phyloP scores from a whole-genome alignment of 768 basidiomycete genomes.

The Ramaria rubella region DNA sequence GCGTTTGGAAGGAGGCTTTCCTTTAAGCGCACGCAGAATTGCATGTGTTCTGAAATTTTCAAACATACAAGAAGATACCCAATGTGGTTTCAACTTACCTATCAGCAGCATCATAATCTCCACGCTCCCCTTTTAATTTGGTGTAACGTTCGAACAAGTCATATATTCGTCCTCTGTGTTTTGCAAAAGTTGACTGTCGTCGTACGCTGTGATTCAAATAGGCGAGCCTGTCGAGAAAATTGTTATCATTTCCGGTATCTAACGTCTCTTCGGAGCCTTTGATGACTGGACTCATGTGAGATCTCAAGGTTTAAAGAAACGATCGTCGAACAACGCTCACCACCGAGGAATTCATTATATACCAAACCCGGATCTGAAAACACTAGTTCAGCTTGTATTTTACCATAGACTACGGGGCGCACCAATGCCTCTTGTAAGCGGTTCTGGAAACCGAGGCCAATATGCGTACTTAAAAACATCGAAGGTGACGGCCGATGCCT shows the following conservation, averaged over 20 bases:
- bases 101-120: conserved; percentile 54
- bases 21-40: conserved; percentile 34
- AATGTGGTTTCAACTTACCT: conserved; percentile 30
- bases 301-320: not conserved
- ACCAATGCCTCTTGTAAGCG: conserved; percentile 50
- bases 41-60: conserved; percentile 39
- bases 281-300: conserved; percentile 42
- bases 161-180: conserved; percentile 43
- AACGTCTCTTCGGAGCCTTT: conserved; percentile 59
- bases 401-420: not conserved
- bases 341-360: conserved; percentile 55
- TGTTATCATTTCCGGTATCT: conserved; percentile 16
- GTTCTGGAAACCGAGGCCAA: conserved; percentile 54
- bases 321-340: conserved; percentile 25
- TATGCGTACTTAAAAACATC: conserved; percentile 42
- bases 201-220: conserved; percentile 48
- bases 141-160: conserved; percentile 47
- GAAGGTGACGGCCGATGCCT: conserved; percentile 34
- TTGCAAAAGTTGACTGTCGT: conserved; percentile 48
- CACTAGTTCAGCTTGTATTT: not conserved
- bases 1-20: conserved; percentile 28
- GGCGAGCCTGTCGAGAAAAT: conserved; percentile 36
- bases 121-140: conserved; percentile 34
- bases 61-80: not conserved
- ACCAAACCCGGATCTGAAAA: conserved; percentile 51